Evolutionary conservation across 2,329 filamentous ascomycete genomes (phyloP), one percentile per base, ranked within the genome.

Genomic region (Fusarium protoensiforme): DNA sequence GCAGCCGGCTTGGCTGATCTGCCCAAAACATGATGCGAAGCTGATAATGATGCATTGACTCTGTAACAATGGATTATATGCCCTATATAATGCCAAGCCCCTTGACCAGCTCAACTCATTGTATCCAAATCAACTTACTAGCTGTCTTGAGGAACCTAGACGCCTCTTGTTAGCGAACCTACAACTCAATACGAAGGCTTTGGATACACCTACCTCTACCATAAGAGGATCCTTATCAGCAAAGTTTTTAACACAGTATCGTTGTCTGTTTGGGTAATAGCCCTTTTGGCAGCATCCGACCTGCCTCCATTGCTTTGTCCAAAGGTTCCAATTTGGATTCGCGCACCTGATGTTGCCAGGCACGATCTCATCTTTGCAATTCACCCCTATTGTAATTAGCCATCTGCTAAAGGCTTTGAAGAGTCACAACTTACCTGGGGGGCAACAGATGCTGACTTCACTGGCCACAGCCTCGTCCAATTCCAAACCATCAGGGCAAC

Each of bases 371-470:
- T 62, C 54, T 3, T 43, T 51, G n/a, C 68, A 74, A 29, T 72
- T 63, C 6, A 22, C 43, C 3, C 53, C 72, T 74, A 10, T 16
- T 38, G 4, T 10, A 24, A 31, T 69, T 10, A 72, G 65, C 10
- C 35, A 56, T 14, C 2, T 13, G 5, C 1, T 9, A 5, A 16
- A 20, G 36, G n/a, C 10, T 20, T 38, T 2, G 2, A n/a, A 22
- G 14, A 1, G 9, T n/a, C 5, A n/a, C 13, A 57, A 64, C 63
- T 63, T 39, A 65, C 71, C 35, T 31, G 63, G 63, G 53, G 68
- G 65, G 29, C 72, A 74, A 48, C 72, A 74, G 24, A 72, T 64
- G 35, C 65, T 73, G 31, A 48, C 20, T 53, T 69, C 16, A 1
- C 20, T 22, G 0, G 61, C 48, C 4, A 67, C 65, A 2, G 39